Conservation (phyloP, 2,329 filamentous ascomycete species). For the Purpureocillium lavendulum region DNA sequence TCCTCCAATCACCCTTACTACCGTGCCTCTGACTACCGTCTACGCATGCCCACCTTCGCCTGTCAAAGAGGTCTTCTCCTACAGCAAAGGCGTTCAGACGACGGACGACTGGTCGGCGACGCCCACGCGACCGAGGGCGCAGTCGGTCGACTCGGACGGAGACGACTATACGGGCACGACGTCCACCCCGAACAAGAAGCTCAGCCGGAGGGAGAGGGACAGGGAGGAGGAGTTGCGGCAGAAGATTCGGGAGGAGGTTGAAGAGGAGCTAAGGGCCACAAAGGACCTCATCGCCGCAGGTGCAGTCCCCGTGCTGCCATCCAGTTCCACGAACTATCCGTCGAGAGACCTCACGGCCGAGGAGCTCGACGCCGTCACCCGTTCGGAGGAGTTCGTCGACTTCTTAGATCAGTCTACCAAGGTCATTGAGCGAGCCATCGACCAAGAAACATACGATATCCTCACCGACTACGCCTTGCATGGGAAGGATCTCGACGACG, state of each 20-base stretch:
- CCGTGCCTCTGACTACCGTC: conserved; percentile 65
- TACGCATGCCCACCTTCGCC: conserved; percentile 73
- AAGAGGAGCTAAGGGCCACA: conserved; percentile 77
- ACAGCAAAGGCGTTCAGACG: conserved; percentile 95
- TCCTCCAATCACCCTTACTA: conserved; percentile 61
- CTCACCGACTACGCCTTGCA: conserved; percentile 88
- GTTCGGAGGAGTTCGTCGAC: conserved; percentile 86
- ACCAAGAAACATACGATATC: conserved; percentile 87
- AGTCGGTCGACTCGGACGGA: conserved; percentile 44
- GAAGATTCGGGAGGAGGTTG: conserved; percentile 79
- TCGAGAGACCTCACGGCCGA: conserved; percentile 72
- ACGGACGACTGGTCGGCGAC: conserved; percentile 59
- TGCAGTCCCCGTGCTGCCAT: conserved; percentile 12
- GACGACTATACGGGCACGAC: conserved; percentile 48
- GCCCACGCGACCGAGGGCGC: conserved; percentile 36
- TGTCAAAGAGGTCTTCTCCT: conserved; percentile 80
- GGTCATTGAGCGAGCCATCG: conserved; percentile 89
- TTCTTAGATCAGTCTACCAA: conserved; percentile 95
- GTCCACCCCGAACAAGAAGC: conserved; percentile 59
- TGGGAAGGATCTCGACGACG: conserved; percentile 67
- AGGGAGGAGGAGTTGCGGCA: conserved; percentile 83
- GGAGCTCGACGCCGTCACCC: conserved; percentile 82
- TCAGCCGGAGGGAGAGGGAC: conserved; percentile 72
- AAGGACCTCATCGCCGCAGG: conserved; percentile 49
- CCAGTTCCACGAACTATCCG: conserved; percentile 53